phyloP scores from a whole-genome alignment of 78 protist genomes.

The Capsaspora owczarzaki region DNA sequence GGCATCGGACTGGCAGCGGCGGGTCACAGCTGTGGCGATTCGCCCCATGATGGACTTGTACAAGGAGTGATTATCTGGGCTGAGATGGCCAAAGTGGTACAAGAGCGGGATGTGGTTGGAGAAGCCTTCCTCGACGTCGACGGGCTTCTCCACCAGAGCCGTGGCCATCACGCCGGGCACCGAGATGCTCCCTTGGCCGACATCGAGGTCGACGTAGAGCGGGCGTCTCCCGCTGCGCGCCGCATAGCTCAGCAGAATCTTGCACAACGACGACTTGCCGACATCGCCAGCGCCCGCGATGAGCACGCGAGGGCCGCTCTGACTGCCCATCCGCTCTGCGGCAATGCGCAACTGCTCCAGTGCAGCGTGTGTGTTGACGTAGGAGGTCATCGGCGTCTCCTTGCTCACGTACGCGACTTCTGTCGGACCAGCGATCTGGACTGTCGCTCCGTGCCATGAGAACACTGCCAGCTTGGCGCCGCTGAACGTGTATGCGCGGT shows the following conservation, averaged over 20 bases:
- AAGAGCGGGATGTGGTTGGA: constrained; percentile 35
- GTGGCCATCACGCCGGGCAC: constrained; percentile 59
- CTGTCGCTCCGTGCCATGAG: background rate
- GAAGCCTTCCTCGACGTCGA: constrained; percentile 4
- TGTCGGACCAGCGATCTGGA: background rate
- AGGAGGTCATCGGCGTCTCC: constrained; percentile 61
- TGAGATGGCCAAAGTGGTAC: constrained; percentile 50
- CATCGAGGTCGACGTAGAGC: constrained; percentile 57
- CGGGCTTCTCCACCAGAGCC: background rate
- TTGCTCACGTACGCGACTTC: constrained; percentile 6
- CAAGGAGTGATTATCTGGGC: constrained; percentile 15
- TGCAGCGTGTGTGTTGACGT: constrained; percentile 23
- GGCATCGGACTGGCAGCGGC: no score
- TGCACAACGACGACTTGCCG: constrained; percentile 61
- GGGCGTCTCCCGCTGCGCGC: constrained; percentile 36
- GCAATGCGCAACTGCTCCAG: constrained; percentile 36
- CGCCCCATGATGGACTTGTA: no score
- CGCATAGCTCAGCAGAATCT: constrained; percentile 46
- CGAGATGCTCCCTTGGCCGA: constrained; percentile 55
- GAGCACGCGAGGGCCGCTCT: constrained; percentile 26
- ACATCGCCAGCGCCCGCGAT: constrained; percentile 63
- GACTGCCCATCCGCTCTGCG: background rate
- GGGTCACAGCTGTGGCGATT: no score
- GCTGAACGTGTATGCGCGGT: background rate
- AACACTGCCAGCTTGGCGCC: background rate